Percentiles rank a stretch among this genome's conserved stretches.
Conservation (phyloP, 192 early-diverging fungal genomes). For the Borealophlyctis nickersoniae region DNA sequence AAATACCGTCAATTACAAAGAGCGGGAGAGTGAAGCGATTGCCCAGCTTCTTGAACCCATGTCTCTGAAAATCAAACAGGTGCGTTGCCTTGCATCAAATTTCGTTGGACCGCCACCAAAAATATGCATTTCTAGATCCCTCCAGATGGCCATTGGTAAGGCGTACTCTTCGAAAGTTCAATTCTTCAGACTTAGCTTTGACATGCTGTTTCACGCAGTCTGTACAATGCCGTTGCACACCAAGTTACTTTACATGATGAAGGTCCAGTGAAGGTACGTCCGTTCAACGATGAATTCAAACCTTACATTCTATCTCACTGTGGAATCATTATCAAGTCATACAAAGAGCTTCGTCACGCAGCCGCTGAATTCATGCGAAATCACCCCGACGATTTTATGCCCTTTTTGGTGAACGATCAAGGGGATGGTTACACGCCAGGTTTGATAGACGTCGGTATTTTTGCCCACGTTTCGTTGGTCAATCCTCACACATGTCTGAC, state of each 20-base stretch:
- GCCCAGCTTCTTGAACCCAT: constrained; percentile 33
- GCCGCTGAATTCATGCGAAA: constrained; percentile 78
- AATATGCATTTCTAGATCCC: constrained; percentile 46
- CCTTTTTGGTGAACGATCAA: constrained; percentile 77
- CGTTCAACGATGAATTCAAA: not conserved
- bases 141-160: constrained; percentile 90
- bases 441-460: constrained; percentile 20
- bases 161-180: not conserved
- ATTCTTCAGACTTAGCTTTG: constrained; percentile 7
- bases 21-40: constrained; percentile 66
- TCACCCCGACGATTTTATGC: constrained; percentile 84
- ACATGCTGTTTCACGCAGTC: constrained; percentile 26
- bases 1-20: constrained; percentile 68
- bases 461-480: constrained; percentile 5
- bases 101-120: constrained; percentile 1
- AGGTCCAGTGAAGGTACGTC: constrained; percentile 43
- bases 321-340: constrained; percentile 34
- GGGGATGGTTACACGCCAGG: constrained; percentile 71
- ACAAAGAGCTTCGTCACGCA: constrained; percentile 64
- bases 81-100: constrained; percentile 9
- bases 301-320: constrained; percentile 7
- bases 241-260: constrained; percentile 55
- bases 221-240: constrained; percentile 88
- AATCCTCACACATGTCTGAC: not conserved
- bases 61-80: constrained; percentile 61